A percentile compares a stretch with the other conserved stretches of the same genome.
Conservation (phyloP, 768 basidiomycete genomes). For the Russula sp. region DNA sequence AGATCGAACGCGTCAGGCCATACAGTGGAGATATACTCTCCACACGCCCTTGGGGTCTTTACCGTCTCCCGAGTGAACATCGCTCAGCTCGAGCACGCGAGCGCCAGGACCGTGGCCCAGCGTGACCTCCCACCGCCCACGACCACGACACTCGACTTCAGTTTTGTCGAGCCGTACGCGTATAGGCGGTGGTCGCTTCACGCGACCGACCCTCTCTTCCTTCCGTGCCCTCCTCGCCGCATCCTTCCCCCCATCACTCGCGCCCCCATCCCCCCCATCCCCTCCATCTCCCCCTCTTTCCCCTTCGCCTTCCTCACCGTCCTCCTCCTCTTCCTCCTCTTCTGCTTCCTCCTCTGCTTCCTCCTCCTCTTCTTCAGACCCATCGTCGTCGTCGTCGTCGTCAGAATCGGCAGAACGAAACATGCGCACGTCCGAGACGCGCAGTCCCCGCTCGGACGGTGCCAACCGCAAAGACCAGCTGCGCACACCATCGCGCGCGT, state of each 20-base stretch:
- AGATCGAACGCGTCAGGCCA: not conserved
- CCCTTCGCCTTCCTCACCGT: slow-evolving; percentile 35
- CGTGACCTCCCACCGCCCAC: slow-evolving; percentile 54
- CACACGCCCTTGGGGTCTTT: slow-evolving; percentile 10
- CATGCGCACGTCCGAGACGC: slow-evolving; percentile 48
- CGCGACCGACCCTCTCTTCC: slow-evolving; percentile 25
- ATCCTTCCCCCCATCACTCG: not conserved
- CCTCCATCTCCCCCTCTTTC: slow-evolving; percentile 24
- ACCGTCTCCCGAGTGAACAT: not conserved
- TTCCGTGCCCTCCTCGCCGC: slow-evolving; percentile 29
- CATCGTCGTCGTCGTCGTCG: slow-evolving; percentile 54
- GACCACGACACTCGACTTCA: slow-evolving; percentile 37
- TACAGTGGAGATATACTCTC: slow-evolving; percentile 14
- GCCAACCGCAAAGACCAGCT: slow-evolving; percentile 63
- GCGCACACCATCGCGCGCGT: slow-evolving; percentile 63
- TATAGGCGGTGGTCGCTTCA: slow-evolving; percentile 26
- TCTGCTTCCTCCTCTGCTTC: slow-evolving; percentile 37
- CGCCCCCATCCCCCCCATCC: not conserved
- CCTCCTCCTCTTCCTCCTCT: slow-evolving; percentile 30
- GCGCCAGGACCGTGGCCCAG: slow-evolving; percentile 45
- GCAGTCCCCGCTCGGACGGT: slow-evolving; percentile 47
- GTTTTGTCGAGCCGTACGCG: slow-evolving; percentile 56
- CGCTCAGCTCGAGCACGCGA: slow-evolving; percentile 61
- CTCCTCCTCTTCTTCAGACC: slow-evolving; percentile 43
- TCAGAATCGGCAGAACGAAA: slow-evolving; percentile 51